Evolutionary conservation across 352 stramenopile genomes (phyloP).

Genomic region (Phytopythium oedochilum): DNA sequence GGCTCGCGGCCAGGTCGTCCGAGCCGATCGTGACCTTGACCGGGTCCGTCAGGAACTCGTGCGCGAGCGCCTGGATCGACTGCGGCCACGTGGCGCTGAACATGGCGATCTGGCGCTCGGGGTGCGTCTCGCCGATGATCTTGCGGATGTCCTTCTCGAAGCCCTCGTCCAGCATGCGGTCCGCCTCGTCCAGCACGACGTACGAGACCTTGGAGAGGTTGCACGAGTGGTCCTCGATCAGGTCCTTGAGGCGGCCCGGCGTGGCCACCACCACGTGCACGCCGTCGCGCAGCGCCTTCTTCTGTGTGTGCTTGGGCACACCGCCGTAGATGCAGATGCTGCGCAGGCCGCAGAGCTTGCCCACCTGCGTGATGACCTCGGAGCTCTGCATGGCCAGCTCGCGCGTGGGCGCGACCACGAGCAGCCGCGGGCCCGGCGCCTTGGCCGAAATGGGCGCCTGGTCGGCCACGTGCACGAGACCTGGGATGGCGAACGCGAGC

Average conservation of each 20-base stretch:
- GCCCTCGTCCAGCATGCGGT: slow-evolving; percentile 92
- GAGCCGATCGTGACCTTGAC: slow-evolving; percentile 93
- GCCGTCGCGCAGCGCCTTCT: slow-evolving; percentile 80
- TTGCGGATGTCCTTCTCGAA: slow-evolving; percentile 94
- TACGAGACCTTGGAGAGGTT: slow-evolving; percentile 89
- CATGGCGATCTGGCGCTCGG: slow-evolving; percentile 94
- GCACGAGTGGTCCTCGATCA: slow-evolving; percentile 81
- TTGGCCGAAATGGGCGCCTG: slow-evolving; percentile 53
- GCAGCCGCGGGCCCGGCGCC: slow-evolving; percentile 80
- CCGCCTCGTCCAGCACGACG: slow-evolving; percentile 95
- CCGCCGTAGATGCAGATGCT: slow-evolving; percentile 95
- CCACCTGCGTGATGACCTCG: slow-evolving; percentile 90
- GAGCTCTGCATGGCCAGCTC: slow-evolving; percentile 94
- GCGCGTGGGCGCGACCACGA: slow-evolving; percentile 92
- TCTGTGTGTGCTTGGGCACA: slow-evolving; percentile 93
- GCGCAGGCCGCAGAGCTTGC: slow-evolving; percentile 80
- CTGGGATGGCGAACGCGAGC: slow-evolving; percentile 94
- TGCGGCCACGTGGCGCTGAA: slow-evolving; percentile 97
- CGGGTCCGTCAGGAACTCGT: slow-evolving; percentile 93
- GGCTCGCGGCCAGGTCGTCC: slow-evolving; percentile 94
- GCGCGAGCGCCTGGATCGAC: slow-evolving; percentile 94
- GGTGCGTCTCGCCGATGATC: slow-evolving; percentile 80
- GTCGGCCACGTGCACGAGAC: slow-evolving; percentile 82
- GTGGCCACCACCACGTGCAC: slow-evolving; percentile 95
- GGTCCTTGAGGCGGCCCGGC: slow-evolving; percentile 93